Evolutionary conservation across 371 early-diverging fungal species (phyloP), one percentile per base, ranked within the genome.

Genomic region (Zychaea mexicana): DNA sequence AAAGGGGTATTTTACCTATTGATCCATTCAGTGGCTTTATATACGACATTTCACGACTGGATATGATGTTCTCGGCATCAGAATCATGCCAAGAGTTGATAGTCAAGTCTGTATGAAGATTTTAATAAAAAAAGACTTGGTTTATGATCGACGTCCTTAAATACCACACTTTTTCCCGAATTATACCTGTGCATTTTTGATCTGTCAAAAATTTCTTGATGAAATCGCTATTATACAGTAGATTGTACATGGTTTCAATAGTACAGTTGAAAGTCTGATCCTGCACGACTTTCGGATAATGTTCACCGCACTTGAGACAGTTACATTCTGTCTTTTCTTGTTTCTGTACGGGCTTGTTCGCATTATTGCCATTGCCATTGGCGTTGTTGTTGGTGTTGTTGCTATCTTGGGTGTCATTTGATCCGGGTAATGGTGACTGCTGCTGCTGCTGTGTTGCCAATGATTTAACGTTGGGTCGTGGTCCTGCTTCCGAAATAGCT

Each of bases 241-340:
- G 59, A 31, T 82, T 75, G 71, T 81, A 85, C 21, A 86, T 66
- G 22, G 64, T 65, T 54, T 86, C 79, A 0, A 89, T 58, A 0
- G 80, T 74, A 4, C 84, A 80, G 6, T 74, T 66, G 49, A 81
- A 86, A 8, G 60, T 78, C 52, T 81, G 78, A 42, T 81, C 80
- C 74, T 86, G 65, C 28, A 76, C 85, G 1, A 72, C 60, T 27
- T 71, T 80, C 2, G 81, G 71, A 60, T 75, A 85, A 58, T 88
- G 88, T 10, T 76, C 68, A 9, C 68, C 78, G 6, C 67, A 73
- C 32, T 74, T 74, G 30, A 66, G 65, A 58, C 88, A 88, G 36
- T 67, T 75, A 57, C 88, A 88, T 8, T 74, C 69, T 3, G 82
- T 81, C 32, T 69, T 66, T 38, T 72, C 71, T 2, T 69, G 53